Base-by-base conservation (phyloP, 768 basidiomycete genomes). In the Trametes cingulata region DNA sequence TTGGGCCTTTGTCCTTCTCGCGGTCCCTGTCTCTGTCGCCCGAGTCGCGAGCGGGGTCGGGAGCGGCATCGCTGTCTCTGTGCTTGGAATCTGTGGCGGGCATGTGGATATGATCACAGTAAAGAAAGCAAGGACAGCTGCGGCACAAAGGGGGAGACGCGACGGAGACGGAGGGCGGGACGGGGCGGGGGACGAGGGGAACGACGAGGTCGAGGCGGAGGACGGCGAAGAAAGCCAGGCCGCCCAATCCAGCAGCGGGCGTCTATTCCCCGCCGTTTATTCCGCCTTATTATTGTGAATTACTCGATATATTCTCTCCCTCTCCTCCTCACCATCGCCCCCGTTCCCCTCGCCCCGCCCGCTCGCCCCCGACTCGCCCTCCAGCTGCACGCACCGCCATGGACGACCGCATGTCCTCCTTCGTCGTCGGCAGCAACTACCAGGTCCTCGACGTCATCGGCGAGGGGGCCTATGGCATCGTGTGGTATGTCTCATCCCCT, bases 401-500 rank as follows among this genome's bases (percentile, higher is more conserved):
- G 70, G 72, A 71, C 64, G 68, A 72, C 43, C 71, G 71, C 37
- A 62, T 69, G 58, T 57, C 52, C 55, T 65, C 61, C 52, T 76
- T 75, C 53, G 60, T 71, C 42, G 73, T 73, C 49, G 88, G 88
- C 41, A 85, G 85, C 36, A 87, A 90, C 75, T 93, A 93, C 69
- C 86, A 91, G 72, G 88, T 93, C 25, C 83, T 91, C 64, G 89
- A 91, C 77, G 87, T 91, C 69, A 90, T 95, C 57, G 91, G 91
- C 49, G 91, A 93, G 72, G 91, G 94, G 24, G 94, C 94, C 52
- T 95, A 96, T 70, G 96, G 96, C 51, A 91, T 96, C 69, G 95
- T 98, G 61, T 94, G 91, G 80, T 75, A 52, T 45, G 68, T 67
- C 45, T 27, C 49, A 39, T 51, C 37, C 49, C 29, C 27, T 22